Base-by-base conservation (phyloP, 225 moss, liverwort and hornwort genomes). In the Sphagnum tenellum region DNA sequence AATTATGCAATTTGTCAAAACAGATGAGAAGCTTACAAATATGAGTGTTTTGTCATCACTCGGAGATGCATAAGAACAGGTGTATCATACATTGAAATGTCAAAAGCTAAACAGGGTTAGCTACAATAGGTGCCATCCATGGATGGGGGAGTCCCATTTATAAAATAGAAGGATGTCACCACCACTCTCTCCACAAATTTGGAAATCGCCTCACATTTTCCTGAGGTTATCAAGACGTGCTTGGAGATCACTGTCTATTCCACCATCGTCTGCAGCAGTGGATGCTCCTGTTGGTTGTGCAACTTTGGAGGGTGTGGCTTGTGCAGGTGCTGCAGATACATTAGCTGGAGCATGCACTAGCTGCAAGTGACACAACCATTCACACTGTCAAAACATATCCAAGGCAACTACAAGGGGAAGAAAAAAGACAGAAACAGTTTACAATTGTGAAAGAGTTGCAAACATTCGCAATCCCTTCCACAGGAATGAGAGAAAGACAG, bases 191-290 rank as follows among this genome's bases (percentile, higher is more conserved):
- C 7, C 7, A 9, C 52, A 9, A 9, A 52, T 52, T 9, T 5
- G 52, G 6, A 52, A 52, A 6, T 9, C 52, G 49, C 14, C 66
- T 90, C 73, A 96, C 96, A 96, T 96, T 74, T 85, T 96, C 45
- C 90, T 76, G 66, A 96, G 74, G 74, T 92, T 96, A 78, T 96
- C 96, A 58, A 96, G 88, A 63, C 90, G 89, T 70, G 96, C 96
- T 83, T 96, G 94, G 46, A 94, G 80, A 73, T 94, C 88, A 69
- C 90, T 94, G 56, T 94, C 90, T 66, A 94, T 88, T 55, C 90
- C 92, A 71, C 83, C 80, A 75, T 94, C 93, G 65, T 90, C 93
- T 62, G 63, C 72, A 64, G 71, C 78, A 46, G 47, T 66, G 55
- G 86, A 79, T 65, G 86, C 93, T 63, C 64, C 71, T 56, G 79